Conservation (phyloP, 2,329 filamentous ascomycete species). For the Ophiostoma pallidulum region DNA sequence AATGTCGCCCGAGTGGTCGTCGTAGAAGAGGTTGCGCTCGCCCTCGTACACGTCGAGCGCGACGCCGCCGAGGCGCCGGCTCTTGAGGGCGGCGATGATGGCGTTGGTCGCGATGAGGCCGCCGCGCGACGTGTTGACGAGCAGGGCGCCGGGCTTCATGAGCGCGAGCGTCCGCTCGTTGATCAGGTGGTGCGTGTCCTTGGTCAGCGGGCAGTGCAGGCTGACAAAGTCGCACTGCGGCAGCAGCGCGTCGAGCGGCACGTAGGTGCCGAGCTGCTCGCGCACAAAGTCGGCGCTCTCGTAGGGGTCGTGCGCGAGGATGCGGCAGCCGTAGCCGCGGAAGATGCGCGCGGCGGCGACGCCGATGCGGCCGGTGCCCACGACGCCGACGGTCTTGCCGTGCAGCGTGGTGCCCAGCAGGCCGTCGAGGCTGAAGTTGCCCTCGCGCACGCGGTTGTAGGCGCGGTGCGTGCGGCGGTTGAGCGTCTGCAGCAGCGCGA, state of each 20-base stretch:
- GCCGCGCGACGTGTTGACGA: slow-evolving; percentile 61
- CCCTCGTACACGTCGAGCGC: slow-evolving; percentile 62
- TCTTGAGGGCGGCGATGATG: slow-evolving; percentile 52
- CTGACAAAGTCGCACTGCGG: slow-evolving; percentile 50
- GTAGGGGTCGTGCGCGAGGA: slow-evolving; percentile 53
- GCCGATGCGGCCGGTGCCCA: slow-evolving; percentile 58
- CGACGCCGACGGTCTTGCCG: slow-evolving; percentile 56
- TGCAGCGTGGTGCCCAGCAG: slow-evolving; percentile 51
- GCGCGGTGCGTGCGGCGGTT: slow-evolving; percentile 60
- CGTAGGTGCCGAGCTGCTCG: slow-evolving; percentile 39
- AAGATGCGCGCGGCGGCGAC: slow-evolving; percentile 52
- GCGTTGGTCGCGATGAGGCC: slow-evolving; percentile 52
- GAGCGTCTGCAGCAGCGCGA: slow-evolving; percentile 57
- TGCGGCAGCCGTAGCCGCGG: slow-evolving; percentile 52
- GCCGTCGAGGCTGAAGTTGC: slow-evolving; percentile 58
- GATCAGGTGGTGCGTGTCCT: slow-evolving; percentile 51
- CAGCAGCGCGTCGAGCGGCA: slow-evolving; percentile 45
- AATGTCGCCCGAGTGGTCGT: slow-evolving; percentile 54
- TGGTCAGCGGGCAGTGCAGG: slow-evolving; percentile 56
- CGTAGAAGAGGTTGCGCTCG: slow-evolving; percentile 55
- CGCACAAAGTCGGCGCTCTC: slow-evolving; percentile 36
- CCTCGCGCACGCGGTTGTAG: slow-evolving; percentile 59
- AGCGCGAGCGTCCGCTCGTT: slow-evolving; percentile 40
- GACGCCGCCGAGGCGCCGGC: slow-evolving; percentile 47
- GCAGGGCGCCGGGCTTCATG: slow-evolving; percentile 51